Evolutionary conservation across 2,329 filamentous ascomycete genomes (phyloP).

Genomic region (Sporothrix inflata): DNA sequence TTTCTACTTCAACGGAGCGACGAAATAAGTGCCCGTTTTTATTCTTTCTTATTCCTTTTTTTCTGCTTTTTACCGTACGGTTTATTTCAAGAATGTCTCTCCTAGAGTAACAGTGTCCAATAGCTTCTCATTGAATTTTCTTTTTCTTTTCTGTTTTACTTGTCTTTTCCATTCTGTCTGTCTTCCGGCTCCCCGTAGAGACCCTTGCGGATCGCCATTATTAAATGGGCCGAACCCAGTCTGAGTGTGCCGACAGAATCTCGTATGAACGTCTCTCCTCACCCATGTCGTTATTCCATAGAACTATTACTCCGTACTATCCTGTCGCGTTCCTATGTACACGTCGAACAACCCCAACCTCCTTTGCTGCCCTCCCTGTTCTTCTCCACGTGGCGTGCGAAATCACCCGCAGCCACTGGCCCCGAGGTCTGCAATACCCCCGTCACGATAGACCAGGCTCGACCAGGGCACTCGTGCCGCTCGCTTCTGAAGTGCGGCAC

Average conservation of each 20-base stretch:
- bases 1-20: background rate
- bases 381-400: background rate
- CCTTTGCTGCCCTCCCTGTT: background rate
- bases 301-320: background rate
- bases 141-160: background rate
- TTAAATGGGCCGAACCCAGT: background rate
- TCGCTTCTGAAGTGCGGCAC: constrained; percentile 1
- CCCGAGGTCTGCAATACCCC: background rate
- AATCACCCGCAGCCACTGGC: background rate
- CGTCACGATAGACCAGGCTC: background rate
- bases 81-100: constrained; percentile 15
- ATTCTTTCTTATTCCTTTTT: background rate
- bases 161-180: background rate
- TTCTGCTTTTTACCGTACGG: background rate
- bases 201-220: background rate
- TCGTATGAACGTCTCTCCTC: background rate
- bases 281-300: constrained; percentile 8
- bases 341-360: background rate
- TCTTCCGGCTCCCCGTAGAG: background rate
- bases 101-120: background rate
- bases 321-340: no score
- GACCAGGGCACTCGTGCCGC: background rate
- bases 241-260: background rate
- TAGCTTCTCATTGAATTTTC: background rate
- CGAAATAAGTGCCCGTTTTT: background rate